Percentiles rank a stretch among this genome's conserved stretches.
Evolutionary conservation across 2,329 filamentous ascomycete species (phyloP).

Genomic region (Arthrobotrys sinensis): DNA sequence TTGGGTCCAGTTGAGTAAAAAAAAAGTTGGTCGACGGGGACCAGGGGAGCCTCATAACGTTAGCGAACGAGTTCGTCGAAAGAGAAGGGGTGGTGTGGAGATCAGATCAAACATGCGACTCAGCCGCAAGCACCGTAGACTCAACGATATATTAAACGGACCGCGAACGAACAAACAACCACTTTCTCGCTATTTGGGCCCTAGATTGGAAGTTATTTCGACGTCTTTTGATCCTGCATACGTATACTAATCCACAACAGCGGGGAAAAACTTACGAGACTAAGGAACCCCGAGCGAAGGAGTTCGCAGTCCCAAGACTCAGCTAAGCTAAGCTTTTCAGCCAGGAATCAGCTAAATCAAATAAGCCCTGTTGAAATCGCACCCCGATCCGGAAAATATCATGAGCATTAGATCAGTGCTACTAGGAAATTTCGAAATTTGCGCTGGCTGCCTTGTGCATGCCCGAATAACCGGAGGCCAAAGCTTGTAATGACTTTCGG

Average conservation of each 20-base stretch:
- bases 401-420: background rate
- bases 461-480: no score
- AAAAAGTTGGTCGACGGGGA: slow-evolving; percentile 20
- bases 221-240: background rate
- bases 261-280: background rate
- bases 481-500: no score
- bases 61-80: slow-evolving; percentile 12
- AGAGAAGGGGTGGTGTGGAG: slow-evolving; percentile 48
- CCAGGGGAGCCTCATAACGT: slow-evolving; percentile 47
- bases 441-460: background rate
- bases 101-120: slow-evolving; percentile 38
- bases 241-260: background rate
- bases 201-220: background rate
- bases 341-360: background rate
- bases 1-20: slow-evolving; percentile 9
- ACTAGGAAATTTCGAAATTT: no score
- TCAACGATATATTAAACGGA: background rate
- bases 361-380: background rate
- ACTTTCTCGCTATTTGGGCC: background rate
- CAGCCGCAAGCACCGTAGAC: slow-evolving; percentile 36
- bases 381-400: background rate
- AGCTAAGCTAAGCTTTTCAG: slow-evolving; percentile 4
- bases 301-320: background rate
- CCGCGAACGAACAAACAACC: background rate
- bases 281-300: background rate